A percentile compares a stretch with the other conserved stretches of the same genome.
Conservation (phyloP, 257 asterid species). For the Gentiana straminea region DNA sequence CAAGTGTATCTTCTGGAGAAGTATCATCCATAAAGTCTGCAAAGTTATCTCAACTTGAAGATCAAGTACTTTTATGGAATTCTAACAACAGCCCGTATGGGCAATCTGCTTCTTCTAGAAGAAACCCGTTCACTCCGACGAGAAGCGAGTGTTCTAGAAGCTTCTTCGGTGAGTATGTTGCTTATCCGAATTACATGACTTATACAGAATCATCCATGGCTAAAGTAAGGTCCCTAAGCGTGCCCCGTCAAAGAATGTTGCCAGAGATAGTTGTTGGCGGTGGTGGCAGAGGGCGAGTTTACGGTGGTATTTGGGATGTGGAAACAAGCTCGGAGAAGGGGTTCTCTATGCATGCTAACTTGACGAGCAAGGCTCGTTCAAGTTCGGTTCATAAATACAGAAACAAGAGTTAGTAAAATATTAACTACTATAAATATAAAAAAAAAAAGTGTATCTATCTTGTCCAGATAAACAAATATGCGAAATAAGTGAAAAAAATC, state of each 20-base stretch:
- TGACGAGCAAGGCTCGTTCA: conserved; percentile 12
- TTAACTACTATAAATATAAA: too few relatives aligned
- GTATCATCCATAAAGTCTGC: conserved; percentile 35
- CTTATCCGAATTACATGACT: conserved; percentile 79
- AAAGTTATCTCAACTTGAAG: conserved; percentile 29
- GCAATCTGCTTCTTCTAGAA: conserved; percentile 45
- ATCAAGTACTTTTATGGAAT: conserved; percentile 30
- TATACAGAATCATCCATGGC: conserved; percentile 74
- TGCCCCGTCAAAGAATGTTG: conserved; percentile 78
- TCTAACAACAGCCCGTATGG: conserved; percentile 54
- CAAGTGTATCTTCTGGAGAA: conserved; percentile 69
- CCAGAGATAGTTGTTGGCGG: conserved; percentile 33
- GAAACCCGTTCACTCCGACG: conserved; percentile 52
- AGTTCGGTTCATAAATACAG: too few relatives aligned
- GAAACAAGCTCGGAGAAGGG: conserved; percentile 60
- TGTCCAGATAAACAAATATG: too few relatives aligned
- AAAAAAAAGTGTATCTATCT: too few relatives aligned
- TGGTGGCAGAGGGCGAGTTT: conserved; percentile 17
- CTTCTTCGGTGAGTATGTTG: conserved; percentile 40
- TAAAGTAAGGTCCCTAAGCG: conserved; percentile 81
- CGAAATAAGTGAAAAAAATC: too few relatives aligned
- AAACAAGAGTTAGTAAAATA: too few relatives aligned
- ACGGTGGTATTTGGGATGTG: conserved; percentile 36
- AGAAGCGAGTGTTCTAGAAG: conserved; percentile 65
- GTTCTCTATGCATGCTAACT: conserved; percentile 20